phyloP scores from a whole-genome alignment of 2,329 filamentous ascomycete genomes.

The Albifimbria verrucaria region DNA sequence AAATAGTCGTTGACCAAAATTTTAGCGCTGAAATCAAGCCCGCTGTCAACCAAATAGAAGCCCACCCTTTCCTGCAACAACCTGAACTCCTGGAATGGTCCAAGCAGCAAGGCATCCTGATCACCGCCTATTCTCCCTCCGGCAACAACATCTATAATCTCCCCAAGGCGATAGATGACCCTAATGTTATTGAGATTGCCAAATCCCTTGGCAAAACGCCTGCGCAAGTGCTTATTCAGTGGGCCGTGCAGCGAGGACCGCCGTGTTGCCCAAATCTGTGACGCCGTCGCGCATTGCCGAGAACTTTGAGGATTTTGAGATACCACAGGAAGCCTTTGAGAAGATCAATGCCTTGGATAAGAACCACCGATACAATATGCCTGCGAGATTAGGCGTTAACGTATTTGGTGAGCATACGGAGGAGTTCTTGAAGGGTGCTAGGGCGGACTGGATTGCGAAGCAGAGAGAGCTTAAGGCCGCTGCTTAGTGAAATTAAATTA shows the following conservation, averaged over 20 bases:
- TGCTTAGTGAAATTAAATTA: not conserved
- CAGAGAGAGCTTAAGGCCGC: constrained; percentile 7
- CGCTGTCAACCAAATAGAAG: constrained; percentile 49
- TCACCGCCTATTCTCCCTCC: constrained; percentile 58
- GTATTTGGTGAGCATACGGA: constrained; percentile 36
- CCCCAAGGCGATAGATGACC: constrained; percentile 49
- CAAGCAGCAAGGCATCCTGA: constrained; percentile 46
- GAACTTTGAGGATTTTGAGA: constrained; percentile 49
- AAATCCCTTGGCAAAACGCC: constrained; percentile 48
- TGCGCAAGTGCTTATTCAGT: constrained; percentile 50
- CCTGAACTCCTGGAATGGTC: constrained; percentile 51
- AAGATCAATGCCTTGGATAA: constrained; percentile 35
- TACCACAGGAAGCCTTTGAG: constrained; percentile 32
- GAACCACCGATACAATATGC: constrained; percentile 40
- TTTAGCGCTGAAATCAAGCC: constrained; percentile 42
- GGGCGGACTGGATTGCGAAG: constrained; percentile 9
- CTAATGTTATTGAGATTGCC: constrained; percentile 48
- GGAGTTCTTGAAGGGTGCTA: constrained; percentile 5
- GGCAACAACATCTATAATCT: constrained; percentile 49
- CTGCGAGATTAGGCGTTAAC: constrained; percentile 36
- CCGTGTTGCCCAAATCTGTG: constrained; percentile 68
- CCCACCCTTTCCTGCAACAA: constrained; percentile 45
- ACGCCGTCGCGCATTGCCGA: constrained; percentile 64
- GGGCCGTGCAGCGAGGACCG: constrained; percentile 65
- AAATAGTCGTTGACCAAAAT: constrained; percentile 13